Base-by-base conservation (phyloP, 2,329 filamentous ascomycete species). In the Sphaerulina populicola region DNA sequence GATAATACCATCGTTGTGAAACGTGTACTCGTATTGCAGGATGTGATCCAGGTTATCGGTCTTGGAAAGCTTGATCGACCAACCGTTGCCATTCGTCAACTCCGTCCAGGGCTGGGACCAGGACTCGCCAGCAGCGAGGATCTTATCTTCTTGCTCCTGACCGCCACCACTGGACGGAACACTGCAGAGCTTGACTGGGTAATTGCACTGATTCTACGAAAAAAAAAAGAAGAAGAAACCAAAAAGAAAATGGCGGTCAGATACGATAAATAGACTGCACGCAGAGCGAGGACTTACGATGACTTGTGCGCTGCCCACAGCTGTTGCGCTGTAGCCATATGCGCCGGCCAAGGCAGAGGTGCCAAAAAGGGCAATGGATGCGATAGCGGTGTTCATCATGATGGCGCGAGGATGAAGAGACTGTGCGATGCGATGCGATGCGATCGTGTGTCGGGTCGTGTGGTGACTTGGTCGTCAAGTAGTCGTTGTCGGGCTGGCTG, bases 61-160 rank as follows among this genome's bases (percentile, higher is more conserved):
- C 58, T 66, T 63, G 56, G 65, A 65, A 36, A 69, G 63, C 66
- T 69, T 69, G 62, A 69, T 66, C 14, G 66, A 67, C 67, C 67
- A 69, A 33, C 67, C 67, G 40, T 62, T 56, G 47, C 51, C 53
- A 53, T 66, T 67, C 56, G 58, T 51, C 27, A 69, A 61, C 54
- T 60, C 36, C n/a, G 62, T 68, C 61, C 62, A 69, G n/a, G 56
- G 15, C 56, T 67, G 65, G 11, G 56, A 55, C 56, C 60, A 69
- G 35, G 57, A 57, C 21, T 58, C 61, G 43, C 60, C 62, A 23
- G 57, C 46, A 53, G 53, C 53, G 30, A 57, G 52, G n/a, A 49
- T 61, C 51, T 61, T 56, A 57, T 64, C 57, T 29, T 57, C 31
- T 47, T 60, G 44, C 7, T 58, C 51, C 47, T 59, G 57, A 21